Base-by-base conservation (phyloP, 345 rosid species). In the Murraya paniculata region DNA sequence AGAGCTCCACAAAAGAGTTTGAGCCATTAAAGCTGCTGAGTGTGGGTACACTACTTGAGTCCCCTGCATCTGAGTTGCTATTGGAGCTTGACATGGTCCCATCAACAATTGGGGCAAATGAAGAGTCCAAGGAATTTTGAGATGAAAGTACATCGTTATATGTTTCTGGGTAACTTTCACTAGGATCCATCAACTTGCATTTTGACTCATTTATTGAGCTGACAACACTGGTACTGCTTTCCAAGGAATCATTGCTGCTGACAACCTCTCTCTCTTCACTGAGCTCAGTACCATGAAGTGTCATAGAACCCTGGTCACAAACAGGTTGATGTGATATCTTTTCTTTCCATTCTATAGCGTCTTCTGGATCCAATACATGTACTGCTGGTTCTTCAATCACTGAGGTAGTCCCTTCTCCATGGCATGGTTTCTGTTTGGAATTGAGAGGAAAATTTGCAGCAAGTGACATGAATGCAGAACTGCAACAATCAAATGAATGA, bases 401-500 rank as follows among this genome's bases (percentile, higher is more conserved):
- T 58, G 84, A 82, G 64, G 85, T 84, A 74, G 81, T 69, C 65
- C 81, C 89, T 72, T 72, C 91, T 39, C 84, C 89, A 69, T 66
- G 78, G 77, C 81, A 60, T 27, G 75, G 67, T 41, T 74, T 62
- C 27, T 73, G 81, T 33, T 79, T 64, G 55, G 82, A 77, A 59
- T 87, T 87, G 18, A 78, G 75, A 5, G 98, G 98, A 84, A 79
- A 97, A 24, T 64, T 82, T 21, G 99, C 86, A 48, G 92, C 99
- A 73, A 97, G 84, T 56, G 98, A 89, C 94, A 94, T 94, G 81
- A 88, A 97, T 27, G 99, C 99, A 50, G 99, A 93, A 77, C 99
- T 94, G 93, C 80, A 87, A 62, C 68, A 64, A 57, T 56, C 67
- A 50, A 77, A 57, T 7, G 67, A 25, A 48, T 65, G 45, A 39